Percentiles rank a stretch among this genome's conserved stretches.
These are phyloP conservation scores for Eimeria zaria DNA, from an alignment of 169 alveolate species.

Conservation along the genomic window DNA sequence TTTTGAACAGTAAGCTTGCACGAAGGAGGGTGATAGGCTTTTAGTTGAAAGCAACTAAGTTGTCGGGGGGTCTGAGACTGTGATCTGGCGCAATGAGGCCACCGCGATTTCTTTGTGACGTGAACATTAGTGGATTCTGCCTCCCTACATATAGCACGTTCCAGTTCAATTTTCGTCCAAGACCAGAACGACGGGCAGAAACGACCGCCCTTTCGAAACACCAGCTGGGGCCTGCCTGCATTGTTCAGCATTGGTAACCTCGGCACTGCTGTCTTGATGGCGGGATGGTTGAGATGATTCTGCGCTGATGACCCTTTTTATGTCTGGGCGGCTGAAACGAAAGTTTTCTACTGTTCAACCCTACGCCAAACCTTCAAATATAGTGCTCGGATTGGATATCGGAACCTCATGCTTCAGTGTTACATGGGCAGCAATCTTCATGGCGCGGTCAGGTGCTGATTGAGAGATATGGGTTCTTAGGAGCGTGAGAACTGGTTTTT, in stretches of 20 bases:
- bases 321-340: not conserved
- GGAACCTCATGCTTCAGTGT: not conserved
- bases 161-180: not conserved
- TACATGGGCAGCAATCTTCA: not conserved
- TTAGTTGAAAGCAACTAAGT: not conserved
- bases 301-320: not conserved
- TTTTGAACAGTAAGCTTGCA: conserved; percentile 2
- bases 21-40: not conserved
- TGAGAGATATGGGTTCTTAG: not conserved
- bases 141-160: not conserved
- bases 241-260: not conserved
- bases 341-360: not conserved
- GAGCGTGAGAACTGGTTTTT: not conserved
- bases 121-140: not conserved
- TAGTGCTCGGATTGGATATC: not conserved
- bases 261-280: not conserved
- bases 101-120: not conserved
- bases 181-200: not conserved
- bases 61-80: not conserved
- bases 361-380: not conserved
- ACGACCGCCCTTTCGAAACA: not conserved
- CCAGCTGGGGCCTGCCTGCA: not conserved
- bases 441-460: not conserved
- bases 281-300: not conserved
- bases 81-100: not conserved